Base-by-base conservation (phyloP, 805 yeast species). In the Danielia oregonensis region DNA sequence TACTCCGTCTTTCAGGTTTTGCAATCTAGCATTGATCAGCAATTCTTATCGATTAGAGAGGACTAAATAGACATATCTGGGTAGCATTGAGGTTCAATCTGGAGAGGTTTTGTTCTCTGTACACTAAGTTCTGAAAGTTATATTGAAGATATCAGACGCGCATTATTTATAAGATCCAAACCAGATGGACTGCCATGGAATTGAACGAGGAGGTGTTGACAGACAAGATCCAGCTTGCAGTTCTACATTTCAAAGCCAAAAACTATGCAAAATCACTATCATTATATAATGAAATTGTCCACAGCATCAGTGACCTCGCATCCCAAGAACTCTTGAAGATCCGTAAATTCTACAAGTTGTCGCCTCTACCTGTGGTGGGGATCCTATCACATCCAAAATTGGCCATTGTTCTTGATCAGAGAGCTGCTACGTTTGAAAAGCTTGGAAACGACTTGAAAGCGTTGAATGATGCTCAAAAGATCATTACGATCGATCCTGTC, bases 341-440 rank as follows among this genome's bases (percentile, higher is more conserved):
- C 7, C 40, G 67, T 27, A 30, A 30, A 4, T 37, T 35, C 24
- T 55, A 58, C 33, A 39, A 39, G 4, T 44, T 63, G 5, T 34
- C 42, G 7, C 51, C 41, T 17, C 32, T 24, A 6, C 70, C 71
- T 3, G 27, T 56, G 2, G 35, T 52, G 11, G 66, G 68, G 6
- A 49, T 54, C 5, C 23, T 46, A 5, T 47, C 54, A 6, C 72
- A 67, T 39, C 72, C 72, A 1, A 57, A 57, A 40, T 36, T 67
- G 5, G 51, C 60, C 1, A 45, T 59, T 1, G 37, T 64, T 5
- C 46, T 65, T 8, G 80, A 75, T 41, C 70, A 65, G 36, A 46
- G 78, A 13, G 74, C 78, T 1, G 79, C 79, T 2, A 63, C 75
- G 2, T 61, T 52, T 46, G 72, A 71, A 38, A 72, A 70, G 39